Evolutionary conservation across 106 monocot genomes (phyloP), one percentile per base, ranked within the genome.

Genomic region (Triglochin maritima): DNA sequence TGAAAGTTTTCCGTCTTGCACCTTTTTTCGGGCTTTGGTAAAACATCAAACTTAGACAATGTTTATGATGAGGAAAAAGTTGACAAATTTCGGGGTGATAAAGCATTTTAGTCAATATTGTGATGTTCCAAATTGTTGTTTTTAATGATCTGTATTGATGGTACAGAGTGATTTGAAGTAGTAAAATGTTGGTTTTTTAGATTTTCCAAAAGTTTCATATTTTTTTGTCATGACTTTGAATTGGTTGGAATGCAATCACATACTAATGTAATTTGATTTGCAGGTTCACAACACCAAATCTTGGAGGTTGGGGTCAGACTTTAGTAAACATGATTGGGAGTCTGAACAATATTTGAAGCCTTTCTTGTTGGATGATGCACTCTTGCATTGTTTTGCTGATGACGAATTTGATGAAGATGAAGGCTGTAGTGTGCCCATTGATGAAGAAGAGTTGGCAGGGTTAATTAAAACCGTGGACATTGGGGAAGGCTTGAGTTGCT

Each of bases 281-380:
- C 72, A 98, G 98, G 88, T 86, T 79, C 76, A 88, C 7, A 69
- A 79, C 64, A 80, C 84, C 57, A 86, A 76, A 67, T 90, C 86
- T 57, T 88, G 91, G 96, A 60, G 65, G 50, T 90, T 84, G 73
- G 75, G 78, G 42, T 41, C 71, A 44, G 48, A 42, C 7, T 81
- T 88, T 69, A 59, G 66, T 13, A 66, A 71, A 47, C 50, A 72
- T 47, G 59, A 59, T 61, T 92, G 92, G 92, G 85, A 86, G 12
- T 77, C 92, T 75, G 98, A 89, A n/a, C 42, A 42, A 29, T 92
- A 88, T 74, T 53, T 98, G 57, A 92, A 86, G 66, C 98, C 98
- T 29, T 88, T 82, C 65, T 62, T 89, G 73, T 75, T 43, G 49
- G 88, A 92, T 73, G 98, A 98, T 77, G 68, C 84, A 11, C 76